Base-by-base conservation (phyloP, 768 basidiomycete species). In the Porpolomopsis calyptriformis region DNA sequence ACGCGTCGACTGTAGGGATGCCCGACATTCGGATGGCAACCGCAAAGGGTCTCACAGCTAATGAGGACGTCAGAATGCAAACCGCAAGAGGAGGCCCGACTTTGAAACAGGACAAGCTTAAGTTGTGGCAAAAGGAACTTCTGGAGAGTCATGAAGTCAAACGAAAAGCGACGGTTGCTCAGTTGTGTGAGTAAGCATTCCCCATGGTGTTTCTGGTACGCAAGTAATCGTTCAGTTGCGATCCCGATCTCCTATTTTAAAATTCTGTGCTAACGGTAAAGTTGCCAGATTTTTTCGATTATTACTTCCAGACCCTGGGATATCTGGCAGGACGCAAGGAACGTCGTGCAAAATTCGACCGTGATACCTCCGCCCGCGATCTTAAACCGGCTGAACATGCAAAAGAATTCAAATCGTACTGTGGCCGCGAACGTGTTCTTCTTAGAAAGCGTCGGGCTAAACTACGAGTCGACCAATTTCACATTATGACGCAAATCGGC, bases 401-500 rank as follows among this genome's bases (percentile, higher is more conserved):
- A 4, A 80, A 80, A 51, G 96, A 98, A 61, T 85, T 90, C 71
- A 85, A 82, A 58, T 90, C 88, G 0, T 98, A 99, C 64, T 84
- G 82, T 51, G 93, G 92, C 2, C 78, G 92, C 20, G 96, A 99
- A 63, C 84, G 94, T 11, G 93, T 93, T 4, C 60, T 96, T 6
- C 72, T 99, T n/a, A 75, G 96, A 45, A 82, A 85, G 51, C 76
- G 96, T n/a, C 74, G 96, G 29, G 82, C 93, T 9, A 99, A 96
- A 60, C 73, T 98, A 35, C 78, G 80, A 49, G 80, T 99, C 20
- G 90, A 97, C 40, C 88, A 94, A 57, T 99, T 99, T 64, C 89
- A 96, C 58, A 94, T 99, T 61, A 93, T 99, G 52, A 91, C 92
- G 0, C 96, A 99, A 64, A 91, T 99, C 40, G 96, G 96, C 1